Percentiles rank a stretch among this genome's conserved stretches.
Conservation (phyloP, 306 rosid genomes). For the Begonia masoniana region DNA sequence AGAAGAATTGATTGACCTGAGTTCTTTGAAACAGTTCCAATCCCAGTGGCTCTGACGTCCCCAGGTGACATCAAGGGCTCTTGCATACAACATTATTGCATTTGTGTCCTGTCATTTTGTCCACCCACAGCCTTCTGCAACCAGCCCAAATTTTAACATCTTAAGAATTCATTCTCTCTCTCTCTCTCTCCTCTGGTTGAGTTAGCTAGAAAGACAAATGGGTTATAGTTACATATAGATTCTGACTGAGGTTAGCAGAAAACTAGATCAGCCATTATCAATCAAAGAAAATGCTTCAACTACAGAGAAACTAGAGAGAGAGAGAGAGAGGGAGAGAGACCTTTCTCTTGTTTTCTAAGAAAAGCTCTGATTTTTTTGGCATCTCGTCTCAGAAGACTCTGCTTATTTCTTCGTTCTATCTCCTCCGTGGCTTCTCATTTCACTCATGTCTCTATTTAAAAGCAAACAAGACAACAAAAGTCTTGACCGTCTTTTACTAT, state of each 20-base stretch:
- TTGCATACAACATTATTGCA: conserved; percentile 8
- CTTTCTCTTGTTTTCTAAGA: background rate
- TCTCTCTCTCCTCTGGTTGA: too few species aligned
- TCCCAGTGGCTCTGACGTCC: background rate
- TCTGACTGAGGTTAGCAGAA: too few species aligned
- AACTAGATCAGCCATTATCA: background rate
- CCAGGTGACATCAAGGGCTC: conserved; percentile 4
- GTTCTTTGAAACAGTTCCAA: conserved; percentile 14
- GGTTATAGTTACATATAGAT: too few species aligned
- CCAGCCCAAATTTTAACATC: background rate
- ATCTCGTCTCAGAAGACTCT: too few species aligned
- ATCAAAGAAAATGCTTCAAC: background rate
- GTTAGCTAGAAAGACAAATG: too few species aligned
- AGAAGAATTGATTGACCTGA: background rate
- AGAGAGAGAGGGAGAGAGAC: conserved; percentile 1
- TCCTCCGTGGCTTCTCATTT: too few species aligned
- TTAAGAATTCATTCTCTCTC: too few species aligned
- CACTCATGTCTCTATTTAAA: too few species aligned
- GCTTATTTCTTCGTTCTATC: too few species aligned
- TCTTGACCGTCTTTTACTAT: too few species aligned
- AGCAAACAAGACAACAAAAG: too few species aligned
- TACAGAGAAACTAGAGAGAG: background rate
- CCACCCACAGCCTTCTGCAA: conserved; percentile 11
- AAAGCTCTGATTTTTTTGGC: background rate
- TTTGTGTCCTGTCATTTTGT: conserved; percentile 1